Base-by-base conservation (phyloP, 2,329 filamentous ascomycete species). In the Aureobasidium melanogenum region DNA sequence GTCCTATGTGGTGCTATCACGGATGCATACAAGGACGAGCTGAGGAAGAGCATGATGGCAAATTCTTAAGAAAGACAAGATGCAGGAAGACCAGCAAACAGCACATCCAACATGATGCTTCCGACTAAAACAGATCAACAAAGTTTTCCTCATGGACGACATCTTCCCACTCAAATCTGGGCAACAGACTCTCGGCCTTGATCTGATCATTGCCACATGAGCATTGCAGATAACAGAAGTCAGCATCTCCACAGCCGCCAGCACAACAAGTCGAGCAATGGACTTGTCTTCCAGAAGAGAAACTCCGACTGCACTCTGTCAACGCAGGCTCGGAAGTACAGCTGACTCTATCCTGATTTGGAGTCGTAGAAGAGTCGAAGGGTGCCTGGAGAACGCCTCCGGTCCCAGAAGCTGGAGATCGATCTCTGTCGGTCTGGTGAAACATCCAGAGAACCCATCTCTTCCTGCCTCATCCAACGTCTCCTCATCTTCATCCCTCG, bases 1-100 rank as follows among this genome's bases (percentile, higher is more conserved):
- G 63, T 66, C 15, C 67, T 79, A 14, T 72, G 67, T 15, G 77
- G 77, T 22, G 68, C 71, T 1, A 74, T 79, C 6, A 73, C 69
- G 36, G 67, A 72, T 22, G 70, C 68, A 19, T 78, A 74, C 44
- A 48, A 47, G 32, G 30, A 48, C 22, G 43, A 41, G 1, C 12
- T 58, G 32, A 48, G 14, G 44, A 58, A 38, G 30, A 58, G 32
- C 2, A 58, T 58, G 32, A 58, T 48, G 55, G 30, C 24, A 8
- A 41, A 9, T 8, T 39, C 15, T 39, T 6, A 24, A n/a, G 5
- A 43, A 10, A 14, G 10, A 15, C 17, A 12, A 24, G 41, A 44
- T 1, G 10, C 22, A 44, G 5, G 8, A 12, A 24, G 15, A 19
- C 2, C 32, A 30, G 1, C 1, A 19, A 39, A 39, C 36, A 39